Base-by-base conservation (phyloP, 2,329 filamentous ascomycete species). In the Fusarium devonianum region DNA sequence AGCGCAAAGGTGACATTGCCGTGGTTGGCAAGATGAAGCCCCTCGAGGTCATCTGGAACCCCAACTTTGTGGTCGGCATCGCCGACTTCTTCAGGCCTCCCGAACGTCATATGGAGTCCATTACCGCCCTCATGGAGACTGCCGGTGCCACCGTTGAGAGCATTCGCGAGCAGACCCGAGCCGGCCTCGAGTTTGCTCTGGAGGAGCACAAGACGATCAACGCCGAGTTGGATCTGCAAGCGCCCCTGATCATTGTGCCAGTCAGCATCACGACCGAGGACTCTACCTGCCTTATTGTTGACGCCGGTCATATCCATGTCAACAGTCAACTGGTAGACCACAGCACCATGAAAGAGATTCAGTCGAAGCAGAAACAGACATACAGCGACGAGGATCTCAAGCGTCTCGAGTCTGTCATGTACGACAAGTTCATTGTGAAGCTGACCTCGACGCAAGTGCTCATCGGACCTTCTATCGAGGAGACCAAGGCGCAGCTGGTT, bases 201-300 rank as follows among this genome's bases (percentile, higher is more conserved):
- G 89, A 97, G 66, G 95, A 99, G 69, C 94, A 99, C 78, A 97
- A 96, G 77, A 97, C 94, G 2, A 88, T 99, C 69, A 96, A 99
- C 65, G 93, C 93, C 11, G 91, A 97, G 63, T 80, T 99, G 32
- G 94, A 99, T 70, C 83, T 99, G 10, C 92, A 97, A 68, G 94
- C 94, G 1, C 94, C 94, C 25, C 83, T 99, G 2, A 95, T 99
- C 60, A 97, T 99, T 57, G 85, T 99, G 8, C 94, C 94, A 0
- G 92, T 97, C 67, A 96, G 89, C 65, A 94, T 99, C 49, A 93
- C 88, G 1, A 83, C 86, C 16, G 79, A 87, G 64, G 87, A 84
- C 53, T 91, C 90, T 1, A 89, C 91, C 4, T 99, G 94, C 66
- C 78, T 99, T 52, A 97, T 99, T 60, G 75, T 99, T 2, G 94